phyloP scores from a whole-genome alignment of 148 eudicot species.

The Tetragonia tetragonoides region DNA sequence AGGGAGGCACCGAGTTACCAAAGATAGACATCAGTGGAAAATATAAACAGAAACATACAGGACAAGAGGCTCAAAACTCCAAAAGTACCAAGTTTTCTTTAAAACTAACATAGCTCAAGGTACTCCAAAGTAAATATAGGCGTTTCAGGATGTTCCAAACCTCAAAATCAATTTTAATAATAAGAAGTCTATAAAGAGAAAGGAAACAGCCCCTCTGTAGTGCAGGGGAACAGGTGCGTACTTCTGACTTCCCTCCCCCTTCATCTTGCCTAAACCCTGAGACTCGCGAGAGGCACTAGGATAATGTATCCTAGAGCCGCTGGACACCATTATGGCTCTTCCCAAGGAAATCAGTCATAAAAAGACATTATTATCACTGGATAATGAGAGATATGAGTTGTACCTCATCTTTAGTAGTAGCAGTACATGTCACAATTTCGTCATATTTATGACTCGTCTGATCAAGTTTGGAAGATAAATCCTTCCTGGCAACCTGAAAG shows the following conservation, averaged over 20 bases:
- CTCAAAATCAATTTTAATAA: background rate
- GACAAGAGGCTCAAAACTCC: background rate
- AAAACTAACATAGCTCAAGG: background rate
- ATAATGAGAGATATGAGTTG: conserved; percentile 10
- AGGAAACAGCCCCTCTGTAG: background rate
- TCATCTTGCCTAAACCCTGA: background rate
- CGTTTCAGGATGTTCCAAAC: background rate
- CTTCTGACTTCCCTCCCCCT: background rate
- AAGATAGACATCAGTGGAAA: background rate
- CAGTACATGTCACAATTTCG: conserved; percentile 19
- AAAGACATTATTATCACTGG: background rate
- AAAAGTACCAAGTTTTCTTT: background rate
- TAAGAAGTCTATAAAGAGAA: background rate
- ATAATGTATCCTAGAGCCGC: background rate
- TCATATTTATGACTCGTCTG: conserved; percentile 22
- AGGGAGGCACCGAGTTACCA: background rate
- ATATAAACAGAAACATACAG: background rate
- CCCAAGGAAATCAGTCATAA: background rate
- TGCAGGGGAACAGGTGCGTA: background rate
- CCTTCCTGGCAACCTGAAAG: conserved; percentile 24
- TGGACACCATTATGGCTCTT: background rate
- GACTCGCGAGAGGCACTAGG: background rate
- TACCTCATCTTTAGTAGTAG: conserved; percentile 27
- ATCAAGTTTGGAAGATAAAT: conserved; percentile 27
- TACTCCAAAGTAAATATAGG: background rate